A percentile compares a stretch with the other conserved stretches of the same genome.
Conservation (phyloP, 1,284 basidiomycete genomes). For the Puccinia novopanici region DNA sequence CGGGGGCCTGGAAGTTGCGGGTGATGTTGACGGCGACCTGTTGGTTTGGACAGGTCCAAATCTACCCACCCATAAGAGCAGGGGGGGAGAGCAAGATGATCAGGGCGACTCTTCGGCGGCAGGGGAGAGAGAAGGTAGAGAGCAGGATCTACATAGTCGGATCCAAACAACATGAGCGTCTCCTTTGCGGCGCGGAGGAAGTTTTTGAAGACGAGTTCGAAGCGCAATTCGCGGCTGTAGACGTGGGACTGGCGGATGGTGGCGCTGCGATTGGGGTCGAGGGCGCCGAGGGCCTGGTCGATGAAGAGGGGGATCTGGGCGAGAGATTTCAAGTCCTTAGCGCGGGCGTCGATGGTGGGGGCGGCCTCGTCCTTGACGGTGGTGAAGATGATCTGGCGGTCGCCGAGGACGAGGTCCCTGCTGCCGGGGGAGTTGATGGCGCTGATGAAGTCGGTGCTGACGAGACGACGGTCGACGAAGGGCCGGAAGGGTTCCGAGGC, state of each 20-base stretch:
- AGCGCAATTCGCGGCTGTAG: conserved; percentile 26
- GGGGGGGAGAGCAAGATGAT: too few species aligned
- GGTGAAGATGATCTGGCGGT: conserved; percentile 67
- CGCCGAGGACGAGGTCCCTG: conserved; percentile 42
- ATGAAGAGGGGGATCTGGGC: conserved; percentile 60
- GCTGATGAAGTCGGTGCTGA: conserved; percentile 46
- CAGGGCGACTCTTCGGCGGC: too few species aligned
- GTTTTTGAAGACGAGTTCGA: conserved; percentile 26
- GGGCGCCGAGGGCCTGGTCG: not conserved
- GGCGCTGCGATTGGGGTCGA: conserved; percentile 8
- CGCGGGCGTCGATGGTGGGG: conserved; percentile 64
- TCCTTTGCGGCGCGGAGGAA: conserved; percentile 53
- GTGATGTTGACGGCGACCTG: conserved; percentile 38
- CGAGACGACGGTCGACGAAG: conserved; percentile 24
- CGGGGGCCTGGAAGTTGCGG: not conserved
- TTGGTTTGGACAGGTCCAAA: conserved; percentile 49
- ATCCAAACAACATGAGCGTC: conserved; percentile 51
- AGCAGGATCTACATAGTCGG: conserved; percentile 49
- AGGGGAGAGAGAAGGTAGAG: too few species aligned
- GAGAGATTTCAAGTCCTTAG: conserved; percentile 61
- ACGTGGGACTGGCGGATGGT: conserved; percentile 5
- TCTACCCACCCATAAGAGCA: too few species aligned
- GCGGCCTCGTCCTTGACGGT: conserved; percentile 73
- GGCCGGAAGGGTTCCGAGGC: conserved; percentile 60
- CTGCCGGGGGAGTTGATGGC: conserved; percentile 41